Percentiles rank a stretch among this genome's conserved stretches.
Conservation (phyloP, 495 filamentous ascomycete genomes). For the Penicillium herquei region DNA sequence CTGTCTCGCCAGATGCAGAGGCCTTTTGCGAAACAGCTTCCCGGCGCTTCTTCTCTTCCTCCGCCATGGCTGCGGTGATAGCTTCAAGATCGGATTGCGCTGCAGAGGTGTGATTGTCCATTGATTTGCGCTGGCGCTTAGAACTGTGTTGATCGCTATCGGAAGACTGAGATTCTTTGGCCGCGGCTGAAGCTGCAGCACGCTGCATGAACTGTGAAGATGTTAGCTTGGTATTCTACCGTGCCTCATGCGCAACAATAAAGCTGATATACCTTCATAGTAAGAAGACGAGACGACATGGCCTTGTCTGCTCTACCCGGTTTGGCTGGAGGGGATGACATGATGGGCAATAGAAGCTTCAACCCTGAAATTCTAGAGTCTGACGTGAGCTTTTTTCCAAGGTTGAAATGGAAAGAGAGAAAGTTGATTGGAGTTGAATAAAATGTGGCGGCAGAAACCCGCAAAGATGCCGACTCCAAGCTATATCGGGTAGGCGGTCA, state of each 20-base stretch:
- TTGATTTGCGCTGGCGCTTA: constrained; percentile 47
- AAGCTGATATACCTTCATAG: constrained; percentile 69
- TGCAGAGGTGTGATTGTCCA: constrained; percentile 26
- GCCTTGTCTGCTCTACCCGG: constrained; percentile 55
- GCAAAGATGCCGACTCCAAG: not conserved
- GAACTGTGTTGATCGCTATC: constrained; percentile 31
- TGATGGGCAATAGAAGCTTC: constrained; percentile 19
- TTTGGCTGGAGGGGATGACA: constrained; percentile 30
- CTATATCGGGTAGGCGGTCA: constrained; percentile 15
- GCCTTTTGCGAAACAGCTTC: constrained; percentile 69
- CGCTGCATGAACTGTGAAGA: constrained; percentile 85
- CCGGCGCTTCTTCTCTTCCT: constrained; percentile 71
- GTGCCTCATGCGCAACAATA: constrained; percentile 1
- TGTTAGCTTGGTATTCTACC: constrained; percentile 7
- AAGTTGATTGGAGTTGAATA: constrained; percentile 8
- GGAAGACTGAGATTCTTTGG: constrained; percentile 38
- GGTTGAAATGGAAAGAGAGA: constrained; percentile 1
- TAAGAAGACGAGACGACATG: constrained; percentile 87
- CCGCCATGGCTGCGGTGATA: constrained; percentile 67
- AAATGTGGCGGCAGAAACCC: constrained; percentile 25
- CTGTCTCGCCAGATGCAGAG: constrained; percentile 75
- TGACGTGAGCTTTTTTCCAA: not conserved
- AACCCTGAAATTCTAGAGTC: no score
- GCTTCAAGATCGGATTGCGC: constrained; percentile 51
- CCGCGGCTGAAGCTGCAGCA: constrained; percentile 59